Percentiles rank a stretch among this genome's conserved stretches.
These are phyloP conservation scores for Haplosporangium sp. DNA, from an alignment of 371 early-diverging fungal species.

Conservation along the genomic window DNA sequence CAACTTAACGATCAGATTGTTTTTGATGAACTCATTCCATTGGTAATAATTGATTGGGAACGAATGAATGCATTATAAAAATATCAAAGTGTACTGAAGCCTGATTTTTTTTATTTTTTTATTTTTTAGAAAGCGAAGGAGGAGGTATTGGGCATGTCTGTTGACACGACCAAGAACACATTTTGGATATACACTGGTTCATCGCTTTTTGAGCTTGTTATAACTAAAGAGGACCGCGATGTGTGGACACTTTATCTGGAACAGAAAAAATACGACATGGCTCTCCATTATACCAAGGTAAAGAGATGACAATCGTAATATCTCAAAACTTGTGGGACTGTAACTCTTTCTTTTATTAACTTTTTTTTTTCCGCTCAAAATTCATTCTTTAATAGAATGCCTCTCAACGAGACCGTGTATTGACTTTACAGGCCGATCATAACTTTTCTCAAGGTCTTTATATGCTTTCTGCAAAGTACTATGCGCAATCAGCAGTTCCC, in stretches of 20 bases:
- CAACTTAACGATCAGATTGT: constrained; percentile 84
- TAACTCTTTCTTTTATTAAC: background rate
- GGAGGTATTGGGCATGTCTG: constrained; percentile 70
- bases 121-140: constrained; percentile 63
- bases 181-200: constrained; percentile 89
- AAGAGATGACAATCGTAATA: background rate
- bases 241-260: constrained; percentile 91
- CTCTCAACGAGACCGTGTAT: constrained; percentile 79
- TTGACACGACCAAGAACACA: constrained; percentile 84
- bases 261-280: constrained; percentile 78
- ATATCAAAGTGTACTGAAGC: background rate
- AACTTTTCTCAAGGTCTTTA: constrained; percentile 82
- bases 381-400: constrained; percentile 58
- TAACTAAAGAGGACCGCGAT: constrained; percentile 91
- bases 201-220: constrained; percentile 86
- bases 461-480: constrained; percentile 84
- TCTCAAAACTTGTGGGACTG: background rate
- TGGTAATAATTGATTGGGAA: constrained; percentile 58
- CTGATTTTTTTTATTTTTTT: background rate
- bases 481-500: constrained; percentile 81
- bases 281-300: constrained; percentile 82
- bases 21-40: constrained; percentile 81
- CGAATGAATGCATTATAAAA: background rate
- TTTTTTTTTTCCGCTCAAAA: background rate
- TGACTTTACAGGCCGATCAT: constrained; percentile 88